Base-by-base conservation (phyloP, 1,284 basidiomycete genomes). In the Kalmanozyma brasiliensis region DNA sequence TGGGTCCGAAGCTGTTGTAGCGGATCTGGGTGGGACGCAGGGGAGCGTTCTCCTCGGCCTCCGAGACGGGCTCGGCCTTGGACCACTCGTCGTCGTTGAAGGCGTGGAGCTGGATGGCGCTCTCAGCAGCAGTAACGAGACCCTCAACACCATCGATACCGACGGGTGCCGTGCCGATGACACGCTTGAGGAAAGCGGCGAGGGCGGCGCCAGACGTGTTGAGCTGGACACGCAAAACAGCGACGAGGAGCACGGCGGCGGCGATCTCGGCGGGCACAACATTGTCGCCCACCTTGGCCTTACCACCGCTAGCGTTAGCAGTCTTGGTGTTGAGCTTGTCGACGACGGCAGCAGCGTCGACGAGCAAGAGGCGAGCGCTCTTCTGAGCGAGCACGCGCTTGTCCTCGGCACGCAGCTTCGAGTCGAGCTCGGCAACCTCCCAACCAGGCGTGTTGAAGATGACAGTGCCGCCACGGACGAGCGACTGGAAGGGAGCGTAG, bases 361-460 rank as follows among this genome's bases (percentile, higher is more conserved):
- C 44, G 33, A 79, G 68, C 45, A 68, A 52, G 38, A 82, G 58
- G 8, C 68, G 55, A 19, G 70, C 78, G 33, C 70, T 62, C 58
- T 69, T 73, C 52, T 60, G 56, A 23, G 80, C 79, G 14, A 82
- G 59, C 13, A 64, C 62, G 8, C 67, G 69, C 67, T 74, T 74
- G 70, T 81, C 80, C 43, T 66, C 72, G 32, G 78, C 73, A 20
- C 65, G 65, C 23, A 82, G 74, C 66, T 74, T 71, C 35, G 67
- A 72, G 29, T 68, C 62, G 34, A 82, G 69, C 61, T 81, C 80
- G 30, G 74, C 72, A 14, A 63, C 52, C 34, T 75, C 73, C 79
- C 77, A 79, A 16, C 72, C 75, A 36, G 71, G 64, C 7, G 70
- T 66, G 59, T 79, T 76, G 69, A 82, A 51, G 38, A 82, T 67